Evolutionary conservation across 768 basidiomycete species (phyloP).

Genomic region (Tylopilus balloui): DNA sequence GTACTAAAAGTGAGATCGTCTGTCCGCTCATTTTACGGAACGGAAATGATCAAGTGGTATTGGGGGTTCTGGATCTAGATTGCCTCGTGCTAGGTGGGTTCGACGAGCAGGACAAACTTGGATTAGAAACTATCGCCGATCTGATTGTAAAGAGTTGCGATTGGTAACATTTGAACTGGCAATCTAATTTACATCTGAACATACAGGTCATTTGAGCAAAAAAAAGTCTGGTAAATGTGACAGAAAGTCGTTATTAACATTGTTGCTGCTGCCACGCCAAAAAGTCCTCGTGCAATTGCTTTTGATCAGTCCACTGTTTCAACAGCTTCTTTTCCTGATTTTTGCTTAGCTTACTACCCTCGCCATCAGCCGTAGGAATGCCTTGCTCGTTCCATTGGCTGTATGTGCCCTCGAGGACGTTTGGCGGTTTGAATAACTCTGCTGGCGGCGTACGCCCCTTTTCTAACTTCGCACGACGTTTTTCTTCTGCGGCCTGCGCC

Average conservation of each 20-base stretch:
- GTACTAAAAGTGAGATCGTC: slow-evolving; percentile 89
- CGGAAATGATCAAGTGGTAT: slow-evolving; percentile 30
- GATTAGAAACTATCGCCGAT: slow-evolving; percentile 67
- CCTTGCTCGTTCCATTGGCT: slow-evolving; percentile 82
- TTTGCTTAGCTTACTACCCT: slow-evolving; percentile 85
- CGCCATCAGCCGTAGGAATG: slow-evolving; percentile 76
- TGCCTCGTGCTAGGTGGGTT: slow-evolving; percentile 71
- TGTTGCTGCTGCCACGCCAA: slow-evolving; percentile 43
- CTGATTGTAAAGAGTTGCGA: slow-evolving; percentile 60
- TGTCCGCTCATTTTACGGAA: slow-evolving; percentile 56
- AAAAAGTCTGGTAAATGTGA: background rate
- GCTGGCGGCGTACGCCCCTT: slow-evolving; percentile 71
- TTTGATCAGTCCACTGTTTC: slow-evolving; percentile 72
- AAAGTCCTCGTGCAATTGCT: slow-evolving; percentile 78
- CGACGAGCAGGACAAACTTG: slow-evolving; percentile 69
- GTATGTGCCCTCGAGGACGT: slow-evolving; percentile 69
- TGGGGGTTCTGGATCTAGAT: slow-evolving; percentile 82
- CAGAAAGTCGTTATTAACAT: slow-evolving; percentile 1
- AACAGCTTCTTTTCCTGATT: slow-evolving; percentile 67
- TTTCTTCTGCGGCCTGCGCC: slow-evolving; percentile 59
- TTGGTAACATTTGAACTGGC: slow-evolving; percentile 43
- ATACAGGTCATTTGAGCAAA: background rate
- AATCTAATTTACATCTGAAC: slow-evolving; percentile 10
- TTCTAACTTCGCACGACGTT: slow-evolving; percentile 75
- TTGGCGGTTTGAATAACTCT: slow-evolving; percentile 82